These are phyloP conservation scores for Fusarium sp. DNA, from an alignment of 2,329 filamentous ascomycete species.

Conservation along the genomic window DNA sequence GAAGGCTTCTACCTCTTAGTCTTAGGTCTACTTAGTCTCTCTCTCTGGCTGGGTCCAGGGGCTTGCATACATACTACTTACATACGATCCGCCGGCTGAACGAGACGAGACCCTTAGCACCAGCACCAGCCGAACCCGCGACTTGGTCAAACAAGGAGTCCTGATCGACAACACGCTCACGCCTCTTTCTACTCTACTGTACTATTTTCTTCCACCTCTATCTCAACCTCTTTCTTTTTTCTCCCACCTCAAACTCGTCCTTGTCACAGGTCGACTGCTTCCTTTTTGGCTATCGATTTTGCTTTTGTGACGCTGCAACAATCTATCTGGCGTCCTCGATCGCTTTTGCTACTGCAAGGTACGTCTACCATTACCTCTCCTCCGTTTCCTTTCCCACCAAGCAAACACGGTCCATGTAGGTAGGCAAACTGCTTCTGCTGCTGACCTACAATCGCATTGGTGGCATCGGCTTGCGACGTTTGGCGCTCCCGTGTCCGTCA, in stretches of 20 bases:
- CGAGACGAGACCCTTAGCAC: conserved; percentile 27
- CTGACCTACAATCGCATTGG: conserved; percentile 29
- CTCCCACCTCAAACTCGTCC: background rate
- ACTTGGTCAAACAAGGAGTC: conserved; percentile 33
- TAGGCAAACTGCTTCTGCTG: conserved; percentile 23
- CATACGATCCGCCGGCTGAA: conserved; percentile 30
- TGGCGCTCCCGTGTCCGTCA: conserved; percentile 33
- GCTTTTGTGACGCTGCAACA: conserved; percentile 35
- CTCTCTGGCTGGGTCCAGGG: conserved; percentile 32
- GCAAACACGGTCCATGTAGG: conserved; percentile 3
- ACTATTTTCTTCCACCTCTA: conserved; percentile 11
- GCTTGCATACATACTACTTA: conserved; percentile 14
- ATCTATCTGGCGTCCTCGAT: conserved; percentile 26
- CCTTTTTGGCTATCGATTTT: conserved; percentile 23
- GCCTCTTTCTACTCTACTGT: conserved; percentile 12
- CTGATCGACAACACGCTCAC: conserved; percentile 34
- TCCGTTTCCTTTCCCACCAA: conserved; percentile 14
- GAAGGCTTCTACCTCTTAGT: conserved; percentile 27
- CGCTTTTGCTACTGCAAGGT: conserved; percentile 29
- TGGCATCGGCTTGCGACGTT: conserved; percentile 37
- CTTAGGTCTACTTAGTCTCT: conserved; percentile 10
- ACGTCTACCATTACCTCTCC: conserved; percentile 33
- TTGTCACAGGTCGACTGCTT: conserved; percentile 26
- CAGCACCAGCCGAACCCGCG: conserved; percentile 4
- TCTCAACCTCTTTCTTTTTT: conserved; percentile 18